Evolutionary conservation across 2,329 filamentous ascomycete species (phyloP).

Genomic region (Neopestalotiopsis clavispora): DNA sequence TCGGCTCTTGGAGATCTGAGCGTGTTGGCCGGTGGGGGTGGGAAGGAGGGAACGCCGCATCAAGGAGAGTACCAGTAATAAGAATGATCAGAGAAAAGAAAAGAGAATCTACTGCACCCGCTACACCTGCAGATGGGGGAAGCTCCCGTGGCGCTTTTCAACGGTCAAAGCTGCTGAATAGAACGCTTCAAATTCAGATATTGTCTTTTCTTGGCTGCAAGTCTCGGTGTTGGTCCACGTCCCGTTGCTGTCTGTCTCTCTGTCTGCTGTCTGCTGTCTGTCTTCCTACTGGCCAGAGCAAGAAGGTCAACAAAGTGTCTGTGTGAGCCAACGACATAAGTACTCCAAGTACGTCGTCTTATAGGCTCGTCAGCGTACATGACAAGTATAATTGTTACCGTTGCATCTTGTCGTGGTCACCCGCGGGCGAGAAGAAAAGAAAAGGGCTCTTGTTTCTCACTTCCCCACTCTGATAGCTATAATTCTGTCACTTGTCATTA

Average conservation of each 20-base stretch:
- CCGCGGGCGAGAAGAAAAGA: neutral
- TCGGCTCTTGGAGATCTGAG: constrained; percentile 4
- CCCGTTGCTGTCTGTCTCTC: neutral
- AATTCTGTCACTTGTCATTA: neutral
- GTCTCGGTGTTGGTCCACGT: neutral
- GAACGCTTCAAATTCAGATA: neutral
- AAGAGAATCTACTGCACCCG: neutral
- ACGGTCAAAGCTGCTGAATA: neutral
- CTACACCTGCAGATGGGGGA: neutral
- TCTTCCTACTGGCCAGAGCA: too few relatives aligned
- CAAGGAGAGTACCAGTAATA: neutral
- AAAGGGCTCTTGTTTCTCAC: neutral
- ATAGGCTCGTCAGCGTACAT: neutral
- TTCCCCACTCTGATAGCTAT: neutral
- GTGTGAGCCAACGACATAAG: neutral
- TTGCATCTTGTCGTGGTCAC: neutral
- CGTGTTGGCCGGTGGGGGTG: neutral
- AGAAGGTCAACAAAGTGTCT: neutral
- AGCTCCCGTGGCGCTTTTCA: neutral
- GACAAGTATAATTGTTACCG: neutral
- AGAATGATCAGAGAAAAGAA: neutral
- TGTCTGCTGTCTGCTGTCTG: too few relatives aligned
- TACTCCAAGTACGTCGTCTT: neutral
- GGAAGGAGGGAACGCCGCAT: neutral
- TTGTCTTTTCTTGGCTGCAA: neutral